Evolutionary conservation across 2,329 filamentous ascomycete genomes (phyloP).

Genomic region (Alternaria arbusti): DNA sequence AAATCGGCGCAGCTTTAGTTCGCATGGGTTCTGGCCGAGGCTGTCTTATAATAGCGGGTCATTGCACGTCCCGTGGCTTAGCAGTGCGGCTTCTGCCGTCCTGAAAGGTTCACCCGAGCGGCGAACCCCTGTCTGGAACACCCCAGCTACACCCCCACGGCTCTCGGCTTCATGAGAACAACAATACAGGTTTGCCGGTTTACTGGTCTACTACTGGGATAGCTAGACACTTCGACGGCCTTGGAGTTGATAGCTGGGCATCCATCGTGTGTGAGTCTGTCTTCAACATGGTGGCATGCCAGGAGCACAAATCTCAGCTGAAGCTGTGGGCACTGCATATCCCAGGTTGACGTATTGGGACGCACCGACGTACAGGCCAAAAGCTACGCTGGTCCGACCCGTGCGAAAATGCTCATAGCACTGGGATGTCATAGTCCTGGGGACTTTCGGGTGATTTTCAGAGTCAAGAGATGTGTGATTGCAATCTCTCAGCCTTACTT

Average conservation of each 20-base stretch:
- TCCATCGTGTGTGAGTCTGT: neutral
- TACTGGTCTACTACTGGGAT: neutral
- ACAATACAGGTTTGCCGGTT: neutral
- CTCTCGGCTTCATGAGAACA: neutral
- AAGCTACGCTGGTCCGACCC: neutral
- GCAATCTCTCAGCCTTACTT: neutral
- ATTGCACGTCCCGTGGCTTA: slow-evolving; percentile 1
- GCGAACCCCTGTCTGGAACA: neutral
- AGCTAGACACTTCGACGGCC: neutral
- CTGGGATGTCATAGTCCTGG: neutral
- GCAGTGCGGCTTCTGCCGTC: neutral
- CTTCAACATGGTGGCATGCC: neutral
- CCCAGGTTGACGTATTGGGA: neutral
- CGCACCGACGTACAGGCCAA: neutral
- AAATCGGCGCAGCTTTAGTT: neutral
- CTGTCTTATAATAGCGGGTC: neutral
- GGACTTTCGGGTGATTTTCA: neutral
- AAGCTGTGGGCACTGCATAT: neutral
- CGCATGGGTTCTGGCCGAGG: neutral
- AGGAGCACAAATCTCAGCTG: neutral
- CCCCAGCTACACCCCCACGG: neutral
- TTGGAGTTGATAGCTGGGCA: neutral
- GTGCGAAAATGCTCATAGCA: neutral
- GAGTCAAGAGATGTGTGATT: neutral
- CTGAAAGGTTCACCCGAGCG: neutral